Evolutionary conservation across 208 protist species (phyloP), one percentile per base, ranked within the genome.

Genomic region (Leishmania aethiopica): DNA sequence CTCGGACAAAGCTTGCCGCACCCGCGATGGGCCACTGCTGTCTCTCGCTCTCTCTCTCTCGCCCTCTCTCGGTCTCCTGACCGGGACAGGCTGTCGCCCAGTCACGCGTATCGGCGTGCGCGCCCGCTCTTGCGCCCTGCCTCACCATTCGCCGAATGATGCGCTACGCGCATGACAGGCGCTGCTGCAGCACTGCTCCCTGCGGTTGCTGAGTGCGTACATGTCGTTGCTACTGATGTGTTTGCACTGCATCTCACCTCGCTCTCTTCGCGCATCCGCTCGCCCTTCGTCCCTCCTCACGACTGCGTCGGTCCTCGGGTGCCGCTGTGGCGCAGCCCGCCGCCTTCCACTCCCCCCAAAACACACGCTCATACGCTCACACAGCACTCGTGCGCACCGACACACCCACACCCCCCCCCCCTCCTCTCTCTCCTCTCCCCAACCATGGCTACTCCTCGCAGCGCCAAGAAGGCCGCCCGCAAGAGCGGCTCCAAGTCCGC

Each of bases 401-500:
- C 5, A 72, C 67, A 47, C 66, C 13, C 13, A 45, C 42, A 2
- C 66, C 11, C 25, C 59, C 70, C 40, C 53, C 57, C 66, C 15
- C n/a, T 47, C 64, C 40, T 35, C 64, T n/a, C 64, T n/a, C 60
- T 5, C 47, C 62, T 42, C 40, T 32, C 28, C 51, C 17, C 25
- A 28, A n/a, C n/a, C 32, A 95, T 95, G 90, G 90, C 90, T 72
- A 93, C 93, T n/a, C n/a, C n/a, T n/a, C n/a, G n/a, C n/a, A n/a
- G n/a, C n/a, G n/a, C n/a, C n/a, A n/a, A n/a, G n/a, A n/a, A n/a
- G n/a, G n/a, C n/a, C n/a, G n/a, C n/a, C n/a, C n/a, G n/a, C n/a
- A n/a, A n/a, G n/a, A n/a, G n/a, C n/a, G n/a, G n/a, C n/a, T n/a
- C n/a, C n/a, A n/a, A n/a, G n/a, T n/a, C n/a, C n/a, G n/a, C n/a